Evolutionary conservation across 2,329 filamentous ascomycete genomes (phyloP).

Genomic region (Aspergillus ibericus): DNA sequence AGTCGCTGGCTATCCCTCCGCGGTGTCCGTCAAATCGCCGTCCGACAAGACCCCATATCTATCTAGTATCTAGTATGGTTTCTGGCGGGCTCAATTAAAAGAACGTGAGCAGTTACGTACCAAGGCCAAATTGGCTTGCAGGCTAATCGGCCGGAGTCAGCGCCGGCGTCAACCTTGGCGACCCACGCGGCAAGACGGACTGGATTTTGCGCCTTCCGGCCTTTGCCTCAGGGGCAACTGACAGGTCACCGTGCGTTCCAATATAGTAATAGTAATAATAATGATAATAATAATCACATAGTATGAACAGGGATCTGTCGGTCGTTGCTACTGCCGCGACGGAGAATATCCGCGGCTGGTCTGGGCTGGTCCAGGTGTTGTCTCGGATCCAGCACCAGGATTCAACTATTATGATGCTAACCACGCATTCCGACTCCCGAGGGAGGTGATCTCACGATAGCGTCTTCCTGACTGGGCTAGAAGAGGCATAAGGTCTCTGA

Average conservation of each 20-base stretch:
- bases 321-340: background rate
- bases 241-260: constrained; percentile 8
- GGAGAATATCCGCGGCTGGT: background rate
- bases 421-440: background rate
- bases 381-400: background rate
- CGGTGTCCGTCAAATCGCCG: background rate
- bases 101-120: constrained; percentile 1
- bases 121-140: background rate
- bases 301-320: no score
- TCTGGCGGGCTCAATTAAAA: background rate
- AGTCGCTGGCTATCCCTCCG: background rate
- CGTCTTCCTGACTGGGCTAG: background rate
- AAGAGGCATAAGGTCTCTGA: no score
- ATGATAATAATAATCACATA: background rate
- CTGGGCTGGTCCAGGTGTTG: background rate
- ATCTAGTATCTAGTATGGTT: no score
- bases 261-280: background rate
- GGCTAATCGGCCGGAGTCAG: background rate
- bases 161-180: constrained; percentile 5
- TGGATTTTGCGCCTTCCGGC: constrained; percentile 8
- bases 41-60: background rate
- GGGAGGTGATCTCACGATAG: background rate
- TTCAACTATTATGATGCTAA: background rate
- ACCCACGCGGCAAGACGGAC: constrained; percentile 13
- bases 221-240: constrained; percentile 5